phyloP scores from a whole-genome alignment of 495 filamentous ascomycete species.

The Elasticomyces elasticus region DNA sequence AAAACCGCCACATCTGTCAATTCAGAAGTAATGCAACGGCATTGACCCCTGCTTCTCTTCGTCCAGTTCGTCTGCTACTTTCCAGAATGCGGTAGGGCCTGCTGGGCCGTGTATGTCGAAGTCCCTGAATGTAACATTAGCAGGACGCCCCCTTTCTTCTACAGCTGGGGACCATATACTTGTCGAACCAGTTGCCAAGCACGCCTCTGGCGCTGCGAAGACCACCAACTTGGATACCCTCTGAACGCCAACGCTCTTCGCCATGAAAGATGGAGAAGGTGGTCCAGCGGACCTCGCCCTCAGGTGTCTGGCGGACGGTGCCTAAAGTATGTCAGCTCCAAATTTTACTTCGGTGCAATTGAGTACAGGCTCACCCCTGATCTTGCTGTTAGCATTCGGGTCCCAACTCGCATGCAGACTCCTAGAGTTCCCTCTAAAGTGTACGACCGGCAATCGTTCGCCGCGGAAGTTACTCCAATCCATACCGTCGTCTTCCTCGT shows the following conservation, averaged over 20 bases:
- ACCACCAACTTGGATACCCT: conserved; percentile 57
- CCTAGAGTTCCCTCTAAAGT: conserved; percentile 47
- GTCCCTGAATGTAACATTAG: conserved; percentile 29
- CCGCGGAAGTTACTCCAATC: conserved; percentile 18
- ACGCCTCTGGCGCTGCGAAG: conserved; percentile 47
- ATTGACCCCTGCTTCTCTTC: conserved; percentile 16
- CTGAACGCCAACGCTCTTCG: conserved; percentile 54
- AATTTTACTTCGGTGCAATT: not conserved
- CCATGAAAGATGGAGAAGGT: conserved; percentile 51
- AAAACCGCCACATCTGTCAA: too few relatives aligned
- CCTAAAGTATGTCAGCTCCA: conserved; percentile 31
- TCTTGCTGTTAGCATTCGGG: conserved; percentile 48
- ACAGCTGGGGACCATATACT: conserved; percentile 40
- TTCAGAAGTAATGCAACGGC: too few relatives aligned
- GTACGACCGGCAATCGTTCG: conserved; percentile 42
- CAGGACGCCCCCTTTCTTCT: too few relatives aligned
- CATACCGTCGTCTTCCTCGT: conserved; percentile 8
- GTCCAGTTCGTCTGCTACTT: conserved; percentile 40
- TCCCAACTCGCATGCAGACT: conserved; percentile 48
- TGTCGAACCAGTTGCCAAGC: conserved; percentile 59
- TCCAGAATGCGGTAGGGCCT: conserved; percentile 61
- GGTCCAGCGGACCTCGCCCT: conserved; percentile 60
- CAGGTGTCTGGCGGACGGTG: conserved; percentile 44
- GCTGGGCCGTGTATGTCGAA: conserved; percentile 49
- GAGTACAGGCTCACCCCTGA: conserved; percentile 30